Evolutionary conservation across 23 red algal genomes (phyloP), one percentile per base, ranked within the genome.

Genomic region (Gracilaria domingensis): DNA sequence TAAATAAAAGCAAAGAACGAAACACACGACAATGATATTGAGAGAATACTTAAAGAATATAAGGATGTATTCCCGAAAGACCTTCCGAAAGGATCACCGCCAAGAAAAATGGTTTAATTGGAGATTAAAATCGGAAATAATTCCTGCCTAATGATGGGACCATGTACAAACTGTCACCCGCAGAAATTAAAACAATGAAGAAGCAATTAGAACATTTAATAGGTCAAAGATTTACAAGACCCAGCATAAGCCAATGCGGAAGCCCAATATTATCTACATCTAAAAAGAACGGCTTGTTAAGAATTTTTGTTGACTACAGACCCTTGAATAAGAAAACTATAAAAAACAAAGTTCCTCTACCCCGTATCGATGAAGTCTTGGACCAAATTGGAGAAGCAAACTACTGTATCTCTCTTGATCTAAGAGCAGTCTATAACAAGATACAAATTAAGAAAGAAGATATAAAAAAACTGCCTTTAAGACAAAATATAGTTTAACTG

Each of bases 341-440:
- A 26, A 82, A 81, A 49, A 93, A 83, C 45, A 2, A 77, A 58
- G 78, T 57, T 32, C 59, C 60, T 23, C 33, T 75, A 24, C 79
- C 72, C 76, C 12, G 80, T 57, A 85, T 93, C 0, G 89, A 93
- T 76, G 55, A 93, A 83, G 72, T 84, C 2, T 93, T 18, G 65
- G 79, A 93, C 38, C 60, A 85, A 60, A 8, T 93, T 18, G 65
- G 37, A 4, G 47, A 37, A 48, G 78, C 79, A 73, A 78, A 78
- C 18, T 93, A 55, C 2, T 93, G 84, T 34, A 71, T 79, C 23
- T 39, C 38, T 21, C 0, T 93, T 71, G 79, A 93, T 51, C 24
- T 93, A 30, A 69, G 79, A 77, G 72, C 56, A 24, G 89, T 32
- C 39, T 76, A 93, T 40, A 25, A 85, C 51, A 58, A 93, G 53